Percentiles rank a stretch among this genome's conserved stretches.
phyloP scores from a whole-genome alignment of 495 filamentous ascomycete genomes.

The Collariella sp. region DNA sequence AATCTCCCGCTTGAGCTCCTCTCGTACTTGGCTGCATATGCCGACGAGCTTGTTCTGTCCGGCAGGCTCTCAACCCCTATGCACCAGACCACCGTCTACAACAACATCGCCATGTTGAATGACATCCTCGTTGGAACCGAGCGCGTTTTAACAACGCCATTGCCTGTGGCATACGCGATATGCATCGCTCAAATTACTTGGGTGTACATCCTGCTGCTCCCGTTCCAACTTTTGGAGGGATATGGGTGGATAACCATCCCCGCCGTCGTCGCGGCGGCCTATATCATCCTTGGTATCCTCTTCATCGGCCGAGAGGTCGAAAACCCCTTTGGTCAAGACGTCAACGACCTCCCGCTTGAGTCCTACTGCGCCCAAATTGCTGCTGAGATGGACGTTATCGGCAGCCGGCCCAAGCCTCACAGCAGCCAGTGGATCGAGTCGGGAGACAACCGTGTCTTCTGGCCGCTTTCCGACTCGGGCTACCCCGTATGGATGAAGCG shows the following conservation, averaged over 20 bases:
- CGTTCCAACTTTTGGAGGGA: slow-evolving; percentile 64
- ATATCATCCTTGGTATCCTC: slow-evolving; percentile 85
- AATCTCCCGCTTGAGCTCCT: slow-evolving; percentile 74
- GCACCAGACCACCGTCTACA: slow-evolving; percentile 44
- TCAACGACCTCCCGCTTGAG: slow-evolving; percentile 79
- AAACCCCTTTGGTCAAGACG: slow-evolving; percentile 80
- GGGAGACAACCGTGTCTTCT: slow-evolving; percentile 55
- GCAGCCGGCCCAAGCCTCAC: slow-evolving; percentile 47
- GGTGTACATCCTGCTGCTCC: slow-evolving; percentile 75
- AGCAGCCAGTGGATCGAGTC: slow-evolving; percentile 50
- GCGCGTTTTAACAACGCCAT: slow-evolving; percentile 73
- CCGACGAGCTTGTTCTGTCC: slow-evolving; percentile 47
- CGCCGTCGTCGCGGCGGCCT: slow-evolving; percentile 65
- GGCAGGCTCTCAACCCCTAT: slow-evolving; percentile 45
- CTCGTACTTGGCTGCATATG: slow-evolving; percentile 58
- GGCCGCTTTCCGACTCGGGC: slow-evolving; percentile 52
- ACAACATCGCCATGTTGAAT: slow-evolving; percentile 52
- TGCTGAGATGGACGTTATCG: slow-evolving; percentile 66
- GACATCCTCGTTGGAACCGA: slow-evolving; percentile 69
- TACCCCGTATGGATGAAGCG: slow-evolving; percentile 54
- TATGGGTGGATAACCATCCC: slow-evolving; percentile 80
- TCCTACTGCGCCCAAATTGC: slow-evolving; percentile 64
- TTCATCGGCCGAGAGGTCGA: slow-evolving; percentile 82
- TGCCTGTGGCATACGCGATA: slow-evolving; percentile 79
- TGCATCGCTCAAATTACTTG: slow-evolving; percentile 81